Percentiles rank a stretch among this genome's conserved stretches.
Evolutionary conservation across 257 asterid genomes (phyloP).

Genomic region (Przewalskia tangutica): DNA sequence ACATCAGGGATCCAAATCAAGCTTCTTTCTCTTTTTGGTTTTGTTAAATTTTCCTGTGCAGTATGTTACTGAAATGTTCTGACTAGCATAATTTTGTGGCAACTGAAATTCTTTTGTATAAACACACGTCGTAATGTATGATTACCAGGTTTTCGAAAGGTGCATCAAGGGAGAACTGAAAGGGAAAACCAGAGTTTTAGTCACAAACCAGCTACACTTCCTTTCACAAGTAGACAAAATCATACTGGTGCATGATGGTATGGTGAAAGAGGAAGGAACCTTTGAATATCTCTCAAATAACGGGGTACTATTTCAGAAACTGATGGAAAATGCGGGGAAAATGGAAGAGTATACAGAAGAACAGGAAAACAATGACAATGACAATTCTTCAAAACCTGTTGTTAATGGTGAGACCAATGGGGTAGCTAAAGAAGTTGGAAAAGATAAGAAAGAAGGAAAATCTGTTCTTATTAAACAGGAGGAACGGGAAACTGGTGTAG

Average conservation of each 20-base stretch:
- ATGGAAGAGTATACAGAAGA: conserved; percentile 88
- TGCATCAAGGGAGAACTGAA: conserved; percentile 81
- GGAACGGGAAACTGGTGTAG: conserved; percentile 97
- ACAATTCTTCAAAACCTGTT: conserved; percentile 26
- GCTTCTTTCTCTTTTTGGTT: not conserved
- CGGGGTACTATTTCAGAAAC: conserved; percentile 64
- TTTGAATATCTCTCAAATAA: conserved; percentile 82
- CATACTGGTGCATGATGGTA: conserved; percentile 86
- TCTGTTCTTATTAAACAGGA: conserved; percentile 91
- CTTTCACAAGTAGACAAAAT: conserved; percentile 91
- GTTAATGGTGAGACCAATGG: conserved; percentile 43
- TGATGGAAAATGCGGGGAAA: conserved; percentile 99
- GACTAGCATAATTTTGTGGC: not conserved
- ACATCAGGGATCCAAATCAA: not conserved
- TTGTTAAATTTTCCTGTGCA: not conserved
- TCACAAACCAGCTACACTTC: conserved; percentile 93
- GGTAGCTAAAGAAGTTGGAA: conserved; percentile 33
- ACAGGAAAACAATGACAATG: conserved; percentile 27
- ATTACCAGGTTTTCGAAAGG: conserved; percentile 67
- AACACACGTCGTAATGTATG: not conserved
- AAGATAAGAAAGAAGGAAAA: conserved; percentile 58
- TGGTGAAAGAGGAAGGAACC: conserved; percentile 96
- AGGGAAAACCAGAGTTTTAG: conserved; percentile 89
- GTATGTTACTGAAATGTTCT: not conserved
- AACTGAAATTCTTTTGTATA: not conserved